Evolutionary conservation across 176 grass and related monocot species (phyloP).

Genomic region (barley (Hordeum vulgare)): DNA sequence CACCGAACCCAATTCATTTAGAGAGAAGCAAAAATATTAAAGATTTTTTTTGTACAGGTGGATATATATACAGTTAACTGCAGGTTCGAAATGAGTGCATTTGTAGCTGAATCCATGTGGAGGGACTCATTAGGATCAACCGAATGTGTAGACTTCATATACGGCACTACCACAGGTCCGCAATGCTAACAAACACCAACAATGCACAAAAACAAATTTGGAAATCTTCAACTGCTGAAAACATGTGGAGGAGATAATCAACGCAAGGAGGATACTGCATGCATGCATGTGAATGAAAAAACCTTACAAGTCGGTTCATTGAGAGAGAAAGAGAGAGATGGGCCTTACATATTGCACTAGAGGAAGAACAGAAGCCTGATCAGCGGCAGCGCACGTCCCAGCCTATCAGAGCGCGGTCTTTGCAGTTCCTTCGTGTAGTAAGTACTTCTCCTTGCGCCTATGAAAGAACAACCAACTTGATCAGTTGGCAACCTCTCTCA

Average conservation of each 20-base stretch:
- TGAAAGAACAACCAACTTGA: slow-evolving; percentile 27
- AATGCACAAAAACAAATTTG: not conserved
- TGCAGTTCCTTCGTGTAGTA: not conserved
- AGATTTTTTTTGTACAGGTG: no score
- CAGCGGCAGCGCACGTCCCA: not conserved
- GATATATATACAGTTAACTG: not conserved
- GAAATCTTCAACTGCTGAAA: not conserved
- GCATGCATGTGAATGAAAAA: not conserved
- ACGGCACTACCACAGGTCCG: not conserved
- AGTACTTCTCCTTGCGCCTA: not conserved
- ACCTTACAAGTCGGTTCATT: not conserved
- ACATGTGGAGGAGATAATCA: not conserved
- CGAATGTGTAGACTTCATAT: not conserved
- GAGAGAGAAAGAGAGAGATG: not conserved
- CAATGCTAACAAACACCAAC: not conserved
- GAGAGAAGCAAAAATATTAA: not conserved
- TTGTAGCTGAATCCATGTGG: not conserved
- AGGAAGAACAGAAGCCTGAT: slow-evolving; percentile 22
- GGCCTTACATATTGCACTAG: slow-evolving; percentile 10
- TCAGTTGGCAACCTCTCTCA: slow-evolving; percentile 3
- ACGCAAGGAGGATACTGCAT: not conserved
- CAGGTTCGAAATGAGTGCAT: not conserved
- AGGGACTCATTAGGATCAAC: not conserved
- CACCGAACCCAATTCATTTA: not conserved
- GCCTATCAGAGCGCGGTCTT: not conserved